Evolutionary conservation across 805 yeast species (phyloP).

Genomic region (Alloascoidea africana): DNA sequence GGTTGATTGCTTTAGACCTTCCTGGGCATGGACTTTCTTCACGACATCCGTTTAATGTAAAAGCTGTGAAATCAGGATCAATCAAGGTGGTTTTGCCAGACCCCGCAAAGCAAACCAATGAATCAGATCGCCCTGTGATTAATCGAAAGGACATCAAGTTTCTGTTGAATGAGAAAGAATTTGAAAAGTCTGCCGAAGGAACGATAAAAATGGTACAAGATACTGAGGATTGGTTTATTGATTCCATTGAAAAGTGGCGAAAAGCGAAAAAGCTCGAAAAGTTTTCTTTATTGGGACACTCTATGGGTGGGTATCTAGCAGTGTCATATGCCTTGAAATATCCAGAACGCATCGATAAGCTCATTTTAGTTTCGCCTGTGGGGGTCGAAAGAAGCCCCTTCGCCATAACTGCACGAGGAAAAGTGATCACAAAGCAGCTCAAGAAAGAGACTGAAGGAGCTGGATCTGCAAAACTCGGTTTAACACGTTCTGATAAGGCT

Average conservation of each 20-base stretch:
- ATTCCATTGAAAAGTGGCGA: conserved; percentile 55
- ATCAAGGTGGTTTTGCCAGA: background rate
- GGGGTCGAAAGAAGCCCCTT: conserved; percentile 57
- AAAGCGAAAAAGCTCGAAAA: conserved; percentile 26
- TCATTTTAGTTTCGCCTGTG: conserved; percentile 56
- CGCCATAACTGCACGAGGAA: conserved; percentile 19
- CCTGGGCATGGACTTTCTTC: background rate
- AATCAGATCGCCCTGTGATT: background rate
- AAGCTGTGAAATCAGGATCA: background rate
- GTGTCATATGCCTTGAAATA: conserved; percentile 43
- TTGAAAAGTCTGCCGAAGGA: conserved; percentile 17
- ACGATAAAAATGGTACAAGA: conserved; percentile 4
- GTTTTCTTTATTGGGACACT: conserved; percentile 63
- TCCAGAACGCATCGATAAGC: conserved; percentile 34
- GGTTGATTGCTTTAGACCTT: background rate
- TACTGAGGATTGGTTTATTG: conserved; percentile 24
- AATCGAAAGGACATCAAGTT: background rate
- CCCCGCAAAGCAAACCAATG: background rate
- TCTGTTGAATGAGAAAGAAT: background rate
- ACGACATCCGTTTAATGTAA: background rate
- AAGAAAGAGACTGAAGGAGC: background rate
- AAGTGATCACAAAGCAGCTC: conserved; percentile 5
- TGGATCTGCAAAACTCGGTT: no score
- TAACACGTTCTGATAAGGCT: no score
- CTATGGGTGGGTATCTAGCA: conserved; percentile 64